Conservation (phyloP, 805 yeast species). For the Blastobotrys robertii region DNA sequence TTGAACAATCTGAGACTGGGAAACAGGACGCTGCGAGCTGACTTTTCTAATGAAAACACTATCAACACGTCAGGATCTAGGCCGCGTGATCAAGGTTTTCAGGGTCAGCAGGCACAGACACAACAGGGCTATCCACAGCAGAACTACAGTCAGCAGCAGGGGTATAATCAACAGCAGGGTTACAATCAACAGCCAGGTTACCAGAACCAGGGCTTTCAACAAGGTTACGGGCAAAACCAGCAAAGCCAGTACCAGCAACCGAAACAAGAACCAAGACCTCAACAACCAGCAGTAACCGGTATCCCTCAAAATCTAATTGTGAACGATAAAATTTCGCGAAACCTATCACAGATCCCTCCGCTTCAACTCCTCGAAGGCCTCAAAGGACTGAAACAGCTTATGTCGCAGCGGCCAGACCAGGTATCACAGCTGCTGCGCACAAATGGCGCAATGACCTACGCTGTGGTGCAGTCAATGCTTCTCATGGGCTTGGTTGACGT, state of each 20-base stretch:
- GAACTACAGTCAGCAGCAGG: too few relatives aligned
- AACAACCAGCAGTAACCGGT: constrained; percentile 13
- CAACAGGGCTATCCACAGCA: constrained; percentile 1
- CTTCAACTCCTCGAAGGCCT: constrained; percentile 40
- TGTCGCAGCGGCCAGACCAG: constrained; percentile 46
- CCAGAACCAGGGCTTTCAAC: too few relatives aligned
- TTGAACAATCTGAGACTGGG: constrained; percentile 12
- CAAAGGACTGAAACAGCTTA: constrained; percentile 48
- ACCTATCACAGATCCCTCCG: constrained; percentile 42
- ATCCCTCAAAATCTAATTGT: constrained; percentile 31
- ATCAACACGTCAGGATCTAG: constrained; percentile 3
- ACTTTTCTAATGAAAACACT: constrained; percentile 14
- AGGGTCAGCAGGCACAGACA: too few relatives aligned
- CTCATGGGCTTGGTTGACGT: constrained; percentile 29
- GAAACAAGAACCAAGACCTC: too few relatives aligned
- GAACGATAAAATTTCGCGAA: constrained; percentile 36
- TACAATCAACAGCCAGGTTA: too few relatives aligned
- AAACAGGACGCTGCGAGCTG: constrained; percentile 17
- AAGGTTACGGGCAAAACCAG: too few relatives aligned
- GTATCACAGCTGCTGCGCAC: constrained; percentile 50
- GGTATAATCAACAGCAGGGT: too few relatives aligned
- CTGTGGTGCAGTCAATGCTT: constrained; percentile 61
- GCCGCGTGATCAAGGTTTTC: too few relatives aligned
- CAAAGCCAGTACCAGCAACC: too few relatives aligned
- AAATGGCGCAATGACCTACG: constrained; percentile 65